Evolutionary conservation across 2,329 filamentous ascomycete species (phyloP).

Genomic region (Ophiognomonia clavigignenti-juglandacearum): DNA sequence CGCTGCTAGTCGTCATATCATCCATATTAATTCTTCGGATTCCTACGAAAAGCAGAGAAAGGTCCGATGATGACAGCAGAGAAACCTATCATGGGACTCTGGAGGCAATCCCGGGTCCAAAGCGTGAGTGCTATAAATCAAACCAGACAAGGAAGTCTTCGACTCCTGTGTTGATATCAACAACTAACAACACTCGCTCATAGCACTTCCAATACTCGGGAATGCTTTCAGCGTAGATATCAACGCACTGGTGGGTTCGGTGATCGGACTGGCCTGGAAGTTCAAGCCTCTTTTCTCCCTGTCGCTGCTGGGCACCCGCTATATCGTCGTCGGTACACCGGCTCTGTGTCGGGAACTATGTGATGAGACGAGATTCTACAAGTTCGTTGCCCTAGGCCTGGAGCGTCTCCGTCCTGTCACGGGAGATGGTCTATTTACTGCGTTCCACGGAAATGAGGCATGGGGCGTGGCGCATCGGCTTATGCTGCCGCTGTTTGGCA

Average conservation of each 20-base stretch:
- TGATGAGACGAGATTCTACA: constrained; percentile 19
- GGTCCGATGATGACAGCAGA: not conserved
- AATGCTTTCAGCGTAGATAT: not conserved
- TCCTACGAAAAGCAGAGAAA: not conserved
- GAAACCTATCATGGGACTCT: not conserved
- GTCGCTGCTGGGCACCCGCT: not conserved
- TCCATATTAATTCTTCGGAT: no score
- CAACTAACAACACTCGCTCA: not conserved
- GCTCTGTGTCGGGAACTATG: constrained; percentile 19
- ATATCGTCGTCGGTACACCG: constrained; percentile 15
- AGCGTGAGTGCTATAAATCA: not conserved
- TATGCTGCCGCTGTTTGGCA: not conserved
- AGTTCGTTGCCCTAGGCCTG: constrained; percentile 14
- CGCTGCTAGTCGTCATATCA: no score
- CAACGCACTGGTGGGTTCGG: constrained; percentile 1
- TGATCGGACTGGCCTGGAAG: not conserved
- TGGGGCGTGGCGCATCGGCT: constrained; percentile 6
- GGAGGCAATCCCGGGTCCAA: constrained; percentile 1
- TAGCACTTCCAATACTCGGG: constrained; percentile 1
- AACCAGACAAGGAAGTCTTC: not conserved
- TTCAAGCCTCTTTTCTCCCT: not conserved
- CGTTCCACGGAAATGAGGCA: constrained; percentile 10
- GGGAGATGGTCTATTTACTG: constrained; percentile 16
- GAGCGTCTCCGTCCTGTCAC: not conserved
- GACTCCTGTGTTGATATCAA: not conserved